Evolutionary conservation across 1,139 yeast species (phyloP), one percentile per base, ranked within the genome.

Genomic region (Zhuliangozyma blackwelliae): DNA sequence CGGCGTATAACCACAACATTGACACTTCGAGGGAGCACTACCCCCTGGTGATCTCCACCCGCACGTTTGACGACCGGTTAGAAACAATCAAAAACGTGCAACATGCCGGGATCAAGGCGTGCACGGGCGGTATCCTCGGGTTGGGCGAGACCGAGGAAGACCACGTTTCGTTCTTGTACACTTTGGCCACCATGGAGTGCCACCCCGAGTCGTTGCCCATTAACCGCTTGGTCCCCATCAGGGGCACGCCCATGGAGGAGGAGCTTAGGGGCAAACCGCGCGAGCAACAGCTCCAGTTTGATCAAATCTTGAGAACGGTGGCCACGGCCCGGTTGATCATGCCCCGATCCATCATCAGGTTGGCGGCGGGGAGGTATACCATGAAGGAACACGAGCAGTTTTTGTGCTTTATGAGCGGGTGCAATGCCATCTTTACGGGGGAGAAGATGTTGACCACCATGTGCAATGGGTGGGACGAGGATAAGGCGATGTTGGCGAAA

Each of bases 381-480:
- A 83, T 84, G 90, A 80, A 79, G 47, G 92, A 84, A 47, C 65
- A 75, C 41, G 90, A 84, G 48, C 94, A 84, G 52, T 75, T 82
- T 40, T 57, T 84, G 51, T 82, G 90, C 47, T 84, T 84, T 55
- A 71, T 82, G 79, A 78, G 84, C 32, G 94, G 94, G 10, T 80
- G 83, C 42, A 84, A 84, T 59, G 90, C 92, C 11, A 80, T 84
- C 35, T 84, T 84, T 56, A 84, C 92, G 0, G 94, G 94, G 19
- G 83, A 84, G 57, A 79, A 75, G 49, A 84, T 84, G 92, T 62
- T 84, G 43, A 84, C 94, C 3, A 84, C 94, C 3, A 79, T 81
- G 81, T 84, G 94, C 55, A 81, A 79, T 45, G 90, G 89, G 3
- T 84, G 92, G 92, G 88, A 83, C 34, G 92, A 83, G 53, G 94